Conservation (phyloP, 225 moss, liverwort and hornwort species). For the Thuidium tamariscinum region DNA sequence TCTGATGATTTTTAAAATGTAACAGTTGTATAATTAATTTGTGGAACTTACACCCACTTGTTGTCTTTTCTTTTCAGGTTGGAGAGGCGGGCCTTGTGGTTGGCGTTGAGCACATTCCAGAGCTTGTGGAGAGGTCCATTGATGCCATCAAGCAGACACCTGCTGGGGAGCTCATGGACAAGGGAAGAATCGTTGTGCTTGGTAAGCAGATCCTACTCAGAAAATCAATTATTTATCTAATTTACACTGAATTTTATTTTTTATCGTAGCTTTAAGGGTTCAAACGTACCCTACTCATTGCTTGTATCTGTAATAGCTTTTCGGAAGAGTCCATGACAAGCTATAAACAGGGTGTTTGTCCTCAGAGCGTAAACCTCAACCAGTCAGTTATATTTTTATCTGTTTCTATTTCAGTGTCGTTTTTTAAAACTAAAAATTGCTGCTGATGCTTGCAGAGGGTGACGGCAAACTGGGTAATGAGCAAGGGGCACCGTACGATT, state of each 20-base stretch:
- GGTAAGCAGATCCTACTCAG: conserved; percentile 13
- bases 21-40: background rate
- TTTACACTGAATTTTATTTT: background rate
- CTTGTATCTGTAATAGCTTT: background rate
- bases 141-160: conserved; percentile 69
- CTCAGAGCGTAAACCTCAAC: background rate
- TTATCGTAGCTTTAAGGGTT: background rate
- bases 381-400: background rate
- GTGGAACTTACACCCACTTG: background rate
- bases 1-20: background rate
- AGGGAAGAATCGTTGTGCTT: conserved; percentile 53
- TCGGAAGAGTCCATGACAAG: background rate
- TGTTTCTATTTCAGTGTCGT: background rate
- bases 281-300: background rate
- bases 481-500: conserved; percentile 73
- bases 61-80: conserved; percentile 9
- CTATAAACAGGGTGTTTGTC: background rate
- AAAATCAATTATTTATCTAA: background rate
- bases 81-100: conserved; percentile 67
- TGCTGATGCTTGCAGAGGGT: conserved; percentile 33
- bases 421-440: background rate
- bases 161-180: conserved; percentile 60
- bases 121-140: conserved; percentile 77
- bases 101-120: conserved; percentile 81
- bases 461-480: conserved; percentile 79